Percentiles rank a stretch among this genome's conserved stretches.
phyloP scores from a whole-genome alignment of 176 grass and related monocot genomes.

The Triticum turgidum region DNA sequence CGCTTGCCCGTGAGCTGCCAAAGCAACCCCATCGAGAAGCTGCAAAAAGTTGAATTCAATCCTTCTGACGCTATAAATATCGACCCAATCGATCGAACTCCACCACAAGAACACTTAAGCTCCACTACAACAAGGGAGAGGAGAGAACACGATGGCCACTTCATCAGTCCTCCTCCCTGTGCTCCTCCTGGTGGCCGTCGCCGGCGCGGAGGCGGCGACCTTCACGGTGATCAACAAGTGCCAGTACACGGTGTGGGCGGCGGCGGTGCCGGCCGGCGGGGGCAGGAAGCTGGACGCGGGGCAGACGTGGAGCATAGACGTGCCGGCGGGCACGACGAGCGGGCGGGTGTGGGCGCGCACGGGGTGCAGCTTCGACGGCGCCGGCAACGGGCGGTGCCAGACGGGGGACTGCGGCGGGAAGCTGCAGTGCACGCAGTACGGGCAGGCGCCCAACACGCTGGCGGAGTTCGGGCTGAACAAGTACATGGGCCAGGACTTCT shows the following conservation, averaged over 20 bases:
- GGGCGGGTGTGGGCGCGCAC: slow-evolving; percentile 48
- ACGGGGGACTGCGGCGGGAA: slow-evolving; percentile 57
- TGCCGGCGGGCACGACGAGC: slow-evolving; percentile 19
- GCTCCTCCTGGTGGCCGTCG: not conserved
- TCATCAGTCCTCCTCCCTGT: not conserved
- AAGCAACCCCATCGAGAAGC: not conserved
- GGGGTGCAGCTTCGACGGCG: slow-evolving; percentile 51
- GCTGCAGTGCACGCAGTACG: slow-evolving; percentile 31
- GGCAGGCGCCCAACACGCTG: slow-evolving; percentile 41
- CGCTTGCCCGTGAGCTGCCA: not conserved
- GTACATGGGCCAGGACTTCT: slow-evolving; percentile 17
- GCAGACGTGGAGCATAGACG: slow-evolving; percentile 36
- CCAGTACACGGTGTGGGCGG: slow-evolving; percentile 54
- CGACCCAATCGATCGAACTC: no score
- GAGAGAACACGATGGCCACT: not conserved
- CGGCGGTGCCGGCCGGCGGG: slow-evolving; percentile 29
- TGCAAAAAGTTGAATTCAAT: not conserved
- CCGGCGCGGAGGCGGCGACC: slow-evolving; percentile 11
- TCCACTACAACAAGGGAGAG: no score
- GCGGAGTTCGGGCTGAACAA: slow-evolving; percentile 52
- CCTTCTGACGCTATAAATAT: not conserved
- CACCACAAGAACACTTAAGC: not conserved
- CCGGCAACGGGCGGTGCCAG: slow-evolving; percentile 34
- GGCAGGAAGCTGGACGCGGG: slow-evolving; percentile 34
- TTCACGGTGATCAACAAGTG: slow-evolving; percentile 51